A percentile compares a stretch with the other conserved stretches of the same genome.
Evolutionary conservation across 306 rosid species (phyloP).

Genomic region (Sindora glabra): DNA sequence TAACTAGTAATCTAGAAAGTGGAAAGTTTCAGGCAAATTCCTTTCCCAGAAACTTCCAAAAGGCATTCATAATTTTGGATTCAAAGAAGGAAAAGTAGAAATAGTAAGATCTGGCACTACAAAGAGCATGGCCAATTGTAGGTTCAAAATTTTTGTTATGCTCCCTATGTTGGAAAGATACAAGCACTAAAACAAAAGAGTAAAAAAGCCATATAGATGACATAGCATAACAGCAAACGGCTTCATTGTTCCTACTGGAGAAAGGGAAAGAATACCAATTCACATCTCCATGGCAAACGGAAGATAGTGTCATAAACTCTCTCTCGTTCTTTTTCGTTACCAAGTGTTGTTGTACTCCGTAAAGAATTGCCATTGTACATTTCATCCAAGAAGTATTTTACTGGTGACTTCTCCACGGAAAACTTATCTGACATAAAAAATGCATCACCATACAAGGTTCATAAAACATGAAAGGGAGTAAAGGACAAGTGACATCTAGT

Average conservation of each 20-base stretch:
- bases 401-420: constrained; percentile 63
- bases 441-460: constrained; percentile 5
- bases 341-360: constrained; percentile 74
- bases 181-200: constrained; percentile 4
- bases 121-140: not conserved
- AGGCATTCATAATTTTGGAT: not conserved
- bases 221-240: constrained; percentile 16
- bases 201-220: constrained; percentile 5
- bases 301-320: constrained; percentile 92
- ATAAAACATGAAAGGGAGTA: not conserved
- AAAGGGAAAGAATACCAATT: constrained; percentile 60
- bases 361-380: constrained; percentile 78
- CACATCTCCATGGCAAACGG: constrained; percentile 99
- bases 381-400: constrained; percentile 74
- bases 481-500: not conserved
- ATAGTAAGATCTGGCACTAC: not conserved
- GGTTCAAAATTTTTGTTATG: not conserved
- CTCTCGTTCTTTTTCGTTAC: constrained; percentile 89
- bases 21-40: not conserved
- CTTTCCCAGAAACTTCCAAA: not conserved
- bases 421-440: constrained; percentile 43
- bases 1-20: not conserved
- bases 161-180: constrained; percentile 1
- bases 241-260: not conserved
- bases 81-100: not conserved